Evolutionary conservation across 108 stramenopile genomes (phyloP).

Genomic region (Ochromonas danica): DNA sequence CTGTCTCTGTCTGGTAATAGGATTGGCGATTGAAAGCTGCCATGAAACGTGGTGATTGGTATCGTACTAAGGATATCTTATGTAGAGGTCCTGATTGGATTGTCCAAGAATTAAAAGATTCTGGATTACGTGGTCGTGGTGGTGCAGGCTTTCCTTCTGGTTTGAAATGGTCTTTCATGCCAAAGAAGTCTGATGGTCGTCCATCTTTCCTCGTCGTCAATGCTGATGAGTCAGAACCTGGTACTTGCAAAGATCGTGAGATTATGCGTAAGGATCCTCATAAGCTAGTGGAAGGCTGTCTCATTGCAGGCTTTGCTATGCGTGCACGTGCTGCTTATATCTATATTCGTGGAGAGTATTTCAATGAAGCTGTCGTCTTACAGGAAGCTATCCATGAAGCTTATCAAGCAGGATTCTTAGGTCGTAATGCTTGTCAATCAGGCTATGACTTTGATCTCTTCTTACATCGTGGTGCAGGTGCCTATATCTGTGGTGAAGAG

Average conservation of each 20-base stretch:
- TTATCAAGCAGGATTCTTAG: conserved; percentile 85
- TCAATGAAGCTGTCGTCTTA: conserved; percentile 97
- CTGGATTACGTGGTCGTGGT: conserved; percentile 95
- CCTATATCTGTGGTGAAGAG: conserved; percentile 99
- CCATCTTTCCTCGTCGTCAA: conserved; percentile 97
- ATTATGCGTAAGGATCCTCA: conserved; percentile 99
- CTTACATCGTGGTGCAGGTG: conserved; percentile 98
- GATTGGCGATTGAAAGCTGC: conserved; percentile 97
- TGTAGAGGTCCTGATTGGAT: conserved; percentile 99
- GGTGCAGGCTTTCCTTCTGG: conserved; percentile 95
- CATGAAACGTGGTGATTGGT: conserved; percentile 72
- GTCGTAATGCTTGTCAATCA: conserved; percentile 85
- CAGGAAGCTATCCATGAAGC: conserved; percentile 99
- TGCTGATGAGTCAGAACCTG: conserved; percentile 98
- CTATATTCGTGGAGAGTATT: conserved; percentile 99
- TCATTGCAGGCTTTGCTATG: conserved; percentile 98
- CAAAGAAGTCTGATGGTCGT: conserved; percentile 96
- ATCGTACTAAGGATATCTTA: conserved; percentile 90
- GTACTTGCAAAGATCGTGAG: conserved; percentile 99
- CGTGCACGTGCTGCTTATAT: conserved; percentile 98
- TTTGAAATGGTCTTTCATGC: conserved; percentile 99
- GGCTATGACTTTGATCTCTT: conserved; percentile 99
- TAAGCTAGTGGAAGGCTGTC: conserved; percentile 93
- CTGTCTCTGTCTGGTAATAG: no score
- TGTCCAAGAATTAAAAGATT: conserved; percentile 98